Conservation (phyloP, 768 basidiomycete species). For the Kwoniella newhampshirensis region DNA sequence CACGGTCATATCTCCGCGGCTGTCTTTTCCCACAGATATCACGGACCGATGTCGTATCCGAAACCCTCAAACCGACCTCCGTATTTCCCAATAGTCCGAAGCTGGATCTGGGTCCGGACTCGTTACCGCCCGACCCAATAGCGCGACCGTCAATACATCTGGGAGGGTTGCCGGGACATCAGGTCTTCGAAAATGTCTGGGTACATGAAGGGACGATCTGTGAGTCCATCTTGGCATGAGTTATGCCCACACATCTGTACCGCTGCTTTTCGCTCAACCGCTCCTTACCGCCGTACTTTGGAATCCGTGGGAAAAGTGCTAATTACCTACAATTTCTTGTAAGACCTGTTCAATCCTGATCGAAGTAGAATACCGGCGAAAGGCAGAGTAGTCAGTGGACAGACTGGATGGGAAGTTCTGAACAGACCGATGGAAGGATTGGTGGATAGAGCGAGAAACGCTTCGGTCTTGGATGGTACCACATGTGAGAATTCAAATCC, state of each 20-base stretch:
- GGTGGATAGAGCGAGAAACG: constrained; percentile 2
- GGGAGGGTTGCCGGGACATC: constrained; percentile 18
- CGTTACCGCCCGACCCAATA: constrained; percentile 3
- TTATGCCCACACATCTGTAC: not conserved
- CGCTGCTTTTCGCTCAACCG: not conserved
- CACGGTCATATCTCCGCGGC: no score
- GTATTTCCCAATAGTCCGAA: no score
- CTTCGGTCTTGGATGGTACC: constrained; percentile 7
- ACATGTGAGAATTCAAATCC: constrained; percentile 1
- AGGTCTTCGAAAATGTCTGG: constrained; percentile 21
- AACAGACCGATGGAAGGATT: constrained; percentile 4
- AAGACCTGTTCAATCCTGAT: constrained; percentile 6
- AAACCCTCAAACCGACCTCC: no score
- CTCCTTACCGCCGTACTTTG: not conserved
- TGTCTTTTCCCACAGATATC: no score
- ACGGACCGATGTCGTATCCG: no score
- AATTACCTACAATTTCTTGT: not conserved
- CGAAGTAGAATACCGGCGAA: constrained; percentile 13
- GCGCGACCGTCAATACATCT: constrained; percentile 10
- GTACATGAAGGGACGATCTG: constrained; percentile 8
- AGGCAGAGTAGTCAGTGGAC: constrained; percentile 11
- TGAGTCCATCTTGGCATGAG: not conserved
- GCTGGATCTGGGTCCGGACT: no score
- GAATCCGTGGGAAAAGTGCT: not conserved
- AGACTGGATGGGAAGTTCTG: constrained; percentile 9